Conservation (phyloP, 2,329 filamentous ascomycete genomes). For the Capronia epimyces region DNA sequence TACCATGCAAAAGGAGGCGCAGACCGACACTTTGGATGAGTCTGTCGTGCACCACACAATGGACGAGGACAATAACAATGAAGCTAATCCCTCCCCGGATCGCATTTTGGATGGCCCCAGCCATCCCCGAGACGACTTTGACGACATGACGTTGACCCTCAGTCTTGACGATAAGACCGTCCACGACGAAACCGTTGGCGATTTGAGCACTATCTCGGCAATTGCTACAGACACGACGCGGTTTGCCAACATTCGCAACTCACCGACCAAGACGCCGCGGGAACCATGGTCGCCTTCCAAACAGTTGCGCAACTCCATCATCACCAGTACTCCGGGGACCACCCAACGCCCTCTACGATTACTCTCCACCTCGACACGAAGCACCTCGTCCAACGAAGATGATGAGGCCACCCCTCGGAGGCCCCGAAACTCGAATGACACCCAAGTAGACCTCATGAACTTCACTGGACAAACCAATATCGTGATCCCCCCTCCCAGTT, state of each 20-base stretch:
- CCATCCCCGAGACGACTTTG: constrained; percentile 14
- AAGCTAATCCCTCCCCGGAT: constrained; percentile 12
- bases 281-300: constrained; percentile 42
- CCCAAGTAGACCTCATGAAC: constrained; percentile 70
- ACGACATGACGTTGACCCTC: constrained; percentile 27
- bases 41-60: constrained; percentile 22
- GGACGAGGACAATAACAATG: constrained; percentile 7
- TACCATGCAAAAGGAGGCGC: constrained; percentile 40
- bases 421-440: constrained; percentile 47
- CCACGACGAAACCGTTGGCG: constrained; percentile 38
- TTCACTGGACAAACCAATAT: constrained; percentile 74
- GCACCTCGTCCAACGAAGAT: constrained; percentile 34
- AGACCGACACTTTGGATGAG: constrained; percentile 27
- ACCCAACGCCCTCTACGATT: constrained; percentile 36
- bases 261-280: constrained; percentile 48
- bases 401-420: constrained; percentile 46
- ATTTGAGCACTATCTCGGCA: constrained; percentile 81
- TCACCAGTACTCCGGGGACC: constrained; percentile 47
- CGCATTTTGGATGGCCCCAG: constrained; percentile 4
- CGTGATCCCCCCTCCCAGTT: constrained; percentile 46
- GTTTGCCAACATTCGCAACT: constrained; percentile 68
- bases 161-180: constrained; percentile 30
- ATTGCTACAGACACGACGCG: constrained; percentile 76
- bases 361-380: constrained; percentile 29
- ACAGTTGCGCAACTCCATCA: constrained; percentile 29